Conservation (phyloP, 1,284 basidiomycete species). For the Sanghuangporus baumii region DNA sequence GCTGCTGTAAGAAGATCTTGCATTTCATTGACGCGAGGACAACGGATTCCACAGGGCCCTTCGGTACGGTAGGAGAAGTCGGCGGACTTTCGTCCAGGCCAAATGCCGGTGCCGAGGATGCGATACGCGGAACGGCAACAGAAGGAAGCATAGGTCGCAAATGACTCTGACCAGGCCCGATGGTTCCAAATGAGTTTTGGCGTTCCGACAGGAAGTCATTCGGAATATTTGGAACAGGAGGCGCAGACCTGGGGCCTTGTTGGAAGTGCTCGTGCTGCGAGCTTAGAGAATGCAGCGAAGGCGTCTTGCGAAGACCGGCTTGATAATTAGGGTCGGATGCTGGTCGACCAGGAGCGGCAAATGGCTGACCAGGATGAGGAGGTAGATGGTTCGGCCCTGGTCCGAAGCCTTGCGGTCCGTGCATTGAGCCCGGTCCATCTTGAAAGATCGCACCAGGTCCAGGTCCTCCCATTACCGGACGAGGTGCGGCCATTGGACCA, state of each 20-base stretch:
- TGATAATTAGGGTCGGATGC: slow-evolving; percentile 35
- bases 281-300: slow-evolving; percentile 57
- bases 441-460: slow-evolving; percentile 8
- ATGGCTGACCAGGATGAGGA: slow-evolving; percentile 20
- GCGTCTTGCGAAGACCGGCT: slow-evolving; percentile 45
- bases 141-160: slow-evolving; percentile 57
- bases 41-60: slow-evolving; percentile 67
- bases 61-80: slow-evolving; percentile 55
- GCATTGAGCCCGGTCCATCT: slow-evolving; percentile 8
- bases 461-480: slow-evolving; percentile 8
- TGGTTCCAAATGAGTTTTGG: slow-evolving; percentile 27
- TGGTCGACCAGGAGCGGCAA: slow-evolving; percentile 24
- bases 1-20: slow-evolving; percentile 95
- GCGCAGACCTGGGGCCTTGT: slow-evolving; percentile 31
- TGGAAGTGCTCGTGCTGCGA: slow-evolving; percentile 45
- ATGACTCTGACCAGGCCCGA: slow-evolving; percentile 21
- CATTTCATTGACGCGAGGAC: slow-evolving; percentile 96
- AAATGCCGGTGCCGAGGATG: slow-evolving; percentile 48
- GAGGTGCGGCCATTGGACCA: slow-evolving; percentile 10
- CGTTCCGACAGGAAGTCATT: slow-evolving; percentile 28
- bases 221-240: slow-evolving; percentile 36
- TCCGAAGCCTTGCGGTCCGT: slow-evolving; percentile 1
- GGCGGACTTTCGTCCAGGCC: slow-evolving; percentile 63
- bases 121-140: slow-evolving; percentile 44
- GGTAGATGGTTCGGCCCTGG: slow-evolving; percentile 14